Evolutionary conservation across 805 yeast species (phyloP).

Genomic region (Yamadazyma insecticola): DNA sequence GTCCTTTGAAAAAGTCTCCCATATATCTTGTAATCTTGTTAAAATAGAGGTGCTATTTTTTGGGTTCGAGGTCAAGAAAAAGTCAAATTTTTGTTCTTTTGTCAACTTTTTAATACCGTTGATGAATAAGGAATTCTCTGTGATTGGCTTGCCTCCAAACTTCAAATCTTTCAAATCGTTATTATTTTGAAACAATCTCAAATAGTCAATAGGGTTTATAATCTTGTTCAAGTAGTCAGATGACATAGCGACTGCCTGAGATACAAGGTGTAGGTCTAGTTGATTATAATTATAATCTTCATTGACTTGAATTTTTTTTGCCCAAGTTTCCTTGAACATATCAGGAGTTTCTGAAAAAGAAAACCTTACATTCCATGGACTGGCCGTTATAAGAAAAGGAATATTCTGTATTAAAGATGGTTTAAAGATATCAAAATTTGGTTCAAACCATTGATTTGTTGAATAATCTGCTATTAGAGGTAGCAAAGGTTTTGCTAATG

Average conservation of each 20-base stretch:
- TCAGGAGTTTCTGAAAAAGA: conserved; percentile 25
- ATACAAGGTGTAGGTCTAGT: conserved; percentile 30
- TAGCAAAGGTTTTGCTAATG: conserved; percentile 39
- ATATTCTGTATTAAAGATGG: conserved; percentile 40
- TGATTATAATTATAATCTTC: conserved; percentile 44
- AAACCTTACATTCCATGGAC: conserved; percentile 32
- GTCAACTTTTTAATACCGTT: conserved; percentile 9
- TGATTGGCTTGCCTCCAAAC: conserved; percentile 5
- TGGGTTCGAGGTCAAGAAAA: conserved; percentile 6
- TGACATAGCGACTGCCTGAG: conserved; percentile 21
- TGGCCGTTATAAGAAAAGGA: conserved; percentile 57
- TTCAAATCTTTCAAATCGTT: conserved; percentile 3
- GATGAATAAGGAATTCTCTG: conserved; percentile 7
- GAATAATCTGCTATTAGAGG: conserved; percentile 61
- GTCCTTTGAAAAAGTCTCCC: too few relatives aligned
- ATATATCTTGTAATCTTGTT: conserved; percentile 6
- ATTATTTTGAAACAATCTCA: conserved; percentile 7
- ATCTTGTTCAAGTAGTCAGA: conserved; percentile 19
- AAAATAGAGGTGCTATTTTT: not conserved
- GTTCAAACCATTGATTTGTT: conserved; percentile 42
- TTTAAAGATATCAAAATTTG: conserved; percentile 13
- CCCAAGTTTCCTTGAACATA: conserved; percentile 39
- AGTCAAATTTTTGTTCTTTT: conserved; percentile 14
- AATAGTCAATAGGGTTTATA: conserved; percentile 18
- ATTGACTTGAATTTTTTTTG: conserved; percentile 39